Evolutionary conservation across 805 yeast genomes (phyloP), one percentile per base, ranked within the genome.

Genomic region (Wickerhamomyces queroliae): DNA sequence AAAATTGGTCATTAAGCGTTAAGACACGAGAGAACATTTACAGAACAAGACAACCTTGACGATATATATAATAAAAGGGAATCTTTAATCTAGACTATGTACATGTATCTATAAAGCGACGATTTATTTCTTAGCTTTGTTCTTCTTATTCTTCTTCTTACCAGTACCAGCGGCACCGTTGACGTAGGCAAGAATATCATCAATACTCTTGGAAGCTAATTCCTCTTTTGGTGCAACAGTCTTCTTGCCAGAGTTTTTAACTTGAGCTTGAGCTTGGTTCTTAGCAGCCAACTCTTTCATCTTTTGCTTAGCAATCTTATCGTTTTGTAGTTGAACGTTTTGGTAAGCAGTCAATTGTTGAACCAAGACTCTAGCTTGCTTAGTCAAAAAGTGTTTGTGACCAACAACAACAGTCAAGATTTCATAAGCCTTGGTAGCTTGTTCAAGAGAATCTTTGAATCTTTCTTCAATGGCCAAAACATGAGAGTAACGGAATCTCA

Each of bases 401-500:
- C 96, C 96, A 28, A 80, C 67, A 26, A 72, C 66, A 31, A 61
- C 61, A 41, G 66, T 68, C 66, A 84, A 84, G 16, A 75, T 67
- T 9, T 63, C 70, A 46, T 72, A 72, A 9, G 96, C 78, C 32
- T 63, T 66, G 16, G 70, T 63, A 51, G 81, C 76, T 41, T 72
- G 70, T 15, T 69, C 76, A 38, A 74, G 61, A 0, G 95, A 80
- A 19, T 67, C 74, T 37, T 69, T 66, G 50, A 72, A 70, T 42
- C 79, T 78, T 33, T 72, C 70, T 22, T 60, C 48, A 23, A 74
- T 62, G 25, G 82, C 74, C 37, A 76, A 70, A 33, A 78, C 59
- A 52, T 82, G 82, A 20, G 83, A 78, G n/a, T 73, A 58, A 59
- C 91, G 86, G 65, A 79, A 85, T 48, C 74, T 72, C 45, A 83